Evolutionary conservation across 768 basidiomycete species (phyloP).

Genomic region (Tricholoma bakamatsutake): DNA sequence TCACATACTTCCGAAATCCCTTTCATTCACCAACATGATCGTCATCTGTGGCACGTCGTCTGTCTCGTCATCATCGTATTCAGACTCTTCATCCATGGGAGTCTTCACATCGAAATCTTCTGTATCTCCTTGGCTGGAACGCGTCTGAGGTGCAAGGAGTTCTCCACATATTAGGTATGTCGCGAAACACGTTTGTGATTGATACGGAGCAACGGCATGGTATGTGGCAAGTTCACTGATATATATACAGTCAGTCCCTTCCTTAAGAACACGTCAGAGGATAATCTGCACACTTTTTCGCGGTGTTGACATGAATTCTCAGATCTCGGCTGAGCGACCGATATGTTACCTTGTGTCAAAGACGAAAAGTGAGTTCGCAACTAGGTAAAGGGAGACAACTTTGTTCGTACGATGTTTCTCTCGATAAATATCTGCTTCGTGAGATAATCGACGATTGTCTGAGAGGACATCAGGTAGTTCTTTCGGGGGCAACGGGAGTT

Average conservation of each 20-base stretch:
- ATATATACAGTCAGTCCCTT: not conserved
- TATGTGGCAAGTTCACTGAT: constrained; percentile 60
- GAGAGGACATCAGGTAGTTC: constrained; percentile 30
- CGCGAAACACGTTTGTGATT: constrained; percentile 43
- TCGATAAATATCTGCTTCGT: constrained; percentile 48
- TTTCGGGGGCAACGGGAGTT: not conserved
- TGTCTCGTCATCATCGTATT: constrained; percentile 29
- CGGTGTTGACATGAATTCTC: constrained; percentile 66
- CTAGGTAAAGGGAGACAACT: not conserved
- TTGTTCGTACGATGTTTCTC: constrained; percentile 37
- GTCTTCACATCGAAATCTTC: constrained; percentile 33
- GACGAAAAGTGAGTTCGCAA: not conserved
- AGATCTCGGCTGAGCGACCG: constrained; percentile 69
- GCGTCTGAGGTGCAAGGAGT: constrained; percentile 16
- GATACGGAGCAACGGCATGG: constrained; percentile 39
- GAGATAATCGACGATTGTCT: constrained; percentile 39
- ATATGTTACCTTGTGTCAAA: constrained; percentile 62
- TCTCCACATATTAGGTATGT: constrained; percentile 71
- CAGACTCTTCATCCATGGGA: constrained; percentile 16
- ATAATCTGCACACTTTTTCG: constrained; percentile 58
- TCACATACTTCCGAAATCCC: constrained; percentile 56
- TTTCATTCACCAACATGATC: constrained; percentile 56
- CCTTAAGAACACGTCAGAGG: not conserved
- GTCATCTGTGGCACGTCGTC: constrained; percentile 41
- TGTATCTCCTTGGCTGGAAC: constrained; percentile 27